Conservation (phyloP, 306 rosid species). For the Luffa aegyptiaca region DNA sequence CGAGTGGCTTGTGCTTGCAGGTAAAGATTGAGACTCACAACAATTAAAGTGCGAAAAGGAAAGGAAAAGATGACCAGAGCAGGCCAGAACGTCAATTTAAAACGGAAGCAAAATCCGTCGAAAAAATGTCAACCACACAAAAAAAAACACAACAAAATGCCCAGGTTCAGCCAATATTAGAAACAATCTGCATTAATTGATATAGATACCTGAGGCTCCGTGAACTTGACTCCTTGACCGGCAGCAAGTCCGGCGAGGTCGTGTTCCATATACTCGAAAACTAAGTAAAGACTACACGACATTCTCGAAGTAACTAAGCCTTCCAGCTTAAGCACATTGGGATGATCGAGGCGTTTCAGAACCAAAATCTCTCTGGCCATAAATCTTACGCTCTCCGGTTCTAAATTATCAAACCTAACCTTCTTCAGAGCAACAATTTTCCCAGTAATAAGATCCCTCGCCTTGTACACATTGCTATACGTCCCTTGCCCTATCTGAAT, state of each 20-base stretch:
- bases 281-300: slow-evolving; percentile 93
- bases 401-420: slow-evolving; percentile 89
- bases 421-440: slow-evolving; percentile 87
- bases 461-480: slow-evolving; percentile 96
- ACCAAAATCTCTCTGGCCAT: slow-evolving; percentile 98
- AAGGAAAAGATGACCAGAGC: not conserved
- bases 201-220: slow-evolving; percentile 70
- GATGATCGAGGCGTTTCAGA: slow-evolving; percentile 85
- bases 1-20: not conserved
- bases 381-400: slow-evolving; percentile 95
- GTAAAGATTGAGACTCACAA: not conserved
- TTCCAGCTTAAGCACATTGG: slow-evolving; percentile 90
- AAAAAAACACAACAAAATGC: not conserved
- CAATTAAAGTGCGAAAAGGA: not conserved
- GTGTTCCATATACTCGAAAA: slow-evolving; percentile 95
- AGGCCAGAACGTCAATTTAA: not conserved
- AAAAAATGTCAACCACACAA: not conserved
- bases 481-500: slow-evolving; percentile 97
- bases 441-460: slow-evolving; percentile 63
- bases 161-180: slow-evolving; percentile 4
- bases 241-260: slow-evolving; percentile 96
- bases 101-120: not conserved
- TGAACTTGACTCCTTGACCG: slow-evolving; percentile 67
- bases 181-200: slow-evolving; percentile 5
- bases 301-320: slow-evolving; percentile 96